phyloP scores from a whole-genome alignment of 2,329 filamentous ascomycete genomes.

The Hypoxylon sp. region DNA sequence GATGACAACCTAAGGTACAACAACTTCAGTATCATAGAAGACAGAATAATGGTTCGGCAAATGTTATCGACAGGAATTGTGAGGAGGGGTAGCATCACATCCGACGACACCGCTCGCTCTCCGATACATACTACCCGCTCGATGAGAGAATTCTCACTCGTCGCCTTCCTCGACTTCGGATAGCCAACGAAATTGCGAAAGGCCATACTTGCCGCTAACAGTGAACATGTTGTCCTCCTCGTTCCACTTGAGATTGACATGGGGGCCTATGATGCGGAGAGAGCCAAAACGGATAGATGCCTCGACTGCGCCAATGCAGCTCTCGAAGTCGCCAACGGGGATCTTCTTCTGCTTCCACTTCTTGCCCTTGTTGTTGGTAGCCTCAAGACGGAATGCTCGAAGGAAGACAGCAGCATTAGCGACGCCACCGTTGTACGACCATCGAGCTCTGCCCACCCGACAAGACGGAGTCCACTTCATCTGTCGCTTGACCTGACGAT shows the following conservation, averaged over 20 bases:
- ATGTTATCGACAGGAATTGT: background rate
- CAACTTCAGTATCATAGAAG: background rate
- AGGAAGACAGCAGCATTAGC: slow-evolving; percentile 20
- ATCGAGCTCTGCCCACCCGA: slow-evolving; percentile 5
- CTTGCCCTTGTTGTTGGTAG: slow-evolving; percentile 14
- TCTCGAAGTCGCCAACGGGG: slow-evolving; percentile 19
- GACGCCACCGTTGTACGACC: slow-evolving; percentile 6
- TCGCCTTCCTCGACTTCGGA: background rate
- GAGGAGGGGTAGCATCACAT: background rate
- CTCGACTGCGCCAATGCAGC: slow-evolving; percentile 54
- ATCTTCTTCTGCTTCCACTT: slow-evolving; percentile 31
- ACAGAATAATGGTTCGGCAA: background rate
- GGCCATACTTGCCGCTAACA: slow-evolving; percentile 21
- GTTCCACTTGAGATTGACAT: slow-evolving; percentile 27
- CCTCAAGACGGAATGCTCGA: slow-evolving; percentile 14
- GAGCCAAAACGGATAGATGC: slow-evolving; percentile 50
- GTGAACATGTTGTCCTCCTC: slow-evolving; percentile 18
- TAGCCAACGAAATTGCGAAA: slow-evolving; percentile 2
- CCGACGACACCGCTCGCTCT: background rate
- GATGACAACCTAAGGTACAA: background rate
- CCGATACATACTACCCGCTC: background rate
- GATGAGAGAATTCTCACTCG: background rate
- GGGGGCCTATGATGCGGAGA: slow-evolving; percentile 12
- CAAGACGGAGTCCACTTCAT: slow-evolving; percentile 22
- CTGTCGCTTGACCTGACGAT: slow-evolving; percentile 20